These are phyloP conservation scores for Herpetomonas samuelpessoai DNA, from an alignment of 208 protist genomes.

Conservation along the genomic window DNA sequence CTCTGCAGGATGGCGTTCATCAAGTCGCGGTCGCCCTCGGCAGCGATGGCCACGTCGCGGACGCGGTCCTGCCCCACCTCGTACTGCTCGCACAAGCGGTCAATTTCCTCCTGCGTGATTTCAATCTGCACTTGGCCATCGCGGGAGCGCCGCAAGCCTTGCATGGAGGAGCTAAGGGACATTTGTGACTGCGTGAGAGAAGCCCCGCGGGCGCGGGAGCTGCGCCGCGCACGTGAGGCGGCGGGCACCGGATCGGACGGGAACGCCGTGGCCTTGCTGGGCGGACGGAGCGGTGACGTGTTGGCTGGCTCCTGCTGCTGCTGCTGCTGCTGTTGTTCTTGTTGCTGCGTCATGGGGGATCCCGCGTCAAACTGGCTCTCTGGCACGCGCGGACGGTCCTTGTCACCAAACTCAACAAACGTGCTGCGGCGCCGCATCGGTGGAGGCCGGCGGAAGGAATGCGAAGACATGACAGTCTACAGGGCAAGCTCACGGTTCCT, in stretches of 20 bases:
- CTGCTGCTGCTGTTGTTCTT: conserved; percentile 2
- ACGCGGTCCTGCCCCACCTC: conserved; percentile 38
- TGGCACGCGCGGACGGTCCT: conserved; percentile 19
- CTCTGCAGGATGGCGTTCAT: conserved; percentile 56
- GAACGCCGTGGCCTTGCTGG: neutral
- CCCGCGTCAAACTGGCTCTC: conserved; percentile 24
- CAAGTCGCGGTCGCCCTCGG: conserved; percentile 56
- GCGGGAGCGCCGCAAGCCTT: conserved; percentile 10
- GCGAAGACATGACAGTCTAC: neutral
- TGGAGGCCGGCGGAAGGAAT: conserved; percentile 27
- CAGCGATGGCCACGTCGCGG: conserved; percentile 51
- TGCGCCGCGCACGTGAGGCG: neutral
- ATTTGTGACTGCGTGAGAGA: neutral
- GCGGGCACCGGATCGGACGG: neutral
- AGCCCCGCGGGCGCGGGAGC: neutral
- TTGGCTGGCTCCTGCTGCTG: neutral
- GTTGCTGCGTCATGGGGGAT: neutral
- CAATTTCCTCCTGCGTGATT: conserved; percentile 49
- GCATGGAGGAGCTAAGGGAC: conserved; percentile 1
- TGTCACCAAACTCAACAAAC: conserved; percentile 37
- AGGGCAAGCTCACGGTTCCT: neutral
- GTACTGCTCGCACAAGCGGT: conserved; percentile 37
- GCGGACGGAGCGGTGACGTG: neutral
- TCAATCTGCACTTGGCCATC: conserved; percentile 25
- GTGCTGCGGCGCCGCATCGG: conserved; percentile 24